Evolutionary conservation across 805 yeast species (phyloP).

Genomic region (Peterozyma toletana): DNA sequence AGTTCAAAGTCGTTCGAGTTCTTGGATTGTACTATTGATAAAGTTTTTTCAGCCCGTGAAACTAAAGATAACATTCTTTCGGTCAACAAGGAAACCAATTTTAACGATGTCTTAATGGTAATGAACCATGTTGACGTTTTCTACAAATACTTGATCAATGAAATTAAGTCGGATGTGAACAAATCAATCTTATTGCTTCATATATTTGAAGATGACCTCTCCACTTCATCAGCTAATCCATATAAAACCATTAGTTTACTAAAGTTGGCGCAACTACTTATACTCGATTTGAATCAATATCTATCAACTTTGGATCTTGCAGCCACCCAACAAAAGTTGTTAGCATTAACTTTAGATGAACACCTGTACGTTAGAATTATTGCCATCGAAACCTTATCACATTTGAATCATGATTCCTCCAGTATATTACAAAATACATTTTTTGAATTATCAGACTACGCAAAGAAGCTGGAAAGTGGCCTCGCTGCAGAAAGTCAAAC

Average conservation of each 20-base stretch:
- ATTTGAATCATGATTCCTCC: slow-evolving; percentile 9
- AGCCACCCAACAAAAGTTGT: slow-evolving; percentile 21
- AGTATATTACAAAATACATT: slow-evolving; percentile 1
- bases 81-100: not conserved
- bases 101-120: slow-evolving; percentile 14
- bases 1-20: slow-evolving; percentile 20
- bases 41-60: slow-evolving; percentile 15
- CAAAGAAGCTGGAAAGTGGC: not conserved
- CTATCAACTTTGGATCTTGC: slow-evolving; percentile 16
- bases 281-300: slow-evolving; percentile 22
- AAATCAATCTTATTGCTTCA: slow-evolving; percentile 18
- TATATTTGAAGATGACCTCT: slow-evolving; percentile 1
- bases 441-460: not conserved
- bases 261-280: slow-evolving; percentile 19
- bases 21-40: slow-evolving; percentile 14
- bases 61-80: not conserved
- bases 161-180: slow-evolving; percentile 25
- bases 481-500: not conserved
- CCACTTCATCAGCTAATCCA: slow-evolving; percentile 1
- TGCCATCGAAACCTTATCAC: slow-evolving; percentile 27
- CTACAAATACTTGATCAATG: slow-evolving; percentile 19
- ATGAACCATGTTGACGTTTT: slow-evolving; percentile 20
- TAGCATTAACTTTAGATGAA: slow-evolving; percentile 28
- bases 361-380: slow-evolving; percentile 33
- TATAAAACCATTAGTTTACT: slow-evolving; percentile 15